A percentile compares a stretch with the other conserved stretches of the same genome.
Evolutionary conservation across 345 rosid genomes (phyloP).

Genomic region (Aethionema arabicum): DNA sequence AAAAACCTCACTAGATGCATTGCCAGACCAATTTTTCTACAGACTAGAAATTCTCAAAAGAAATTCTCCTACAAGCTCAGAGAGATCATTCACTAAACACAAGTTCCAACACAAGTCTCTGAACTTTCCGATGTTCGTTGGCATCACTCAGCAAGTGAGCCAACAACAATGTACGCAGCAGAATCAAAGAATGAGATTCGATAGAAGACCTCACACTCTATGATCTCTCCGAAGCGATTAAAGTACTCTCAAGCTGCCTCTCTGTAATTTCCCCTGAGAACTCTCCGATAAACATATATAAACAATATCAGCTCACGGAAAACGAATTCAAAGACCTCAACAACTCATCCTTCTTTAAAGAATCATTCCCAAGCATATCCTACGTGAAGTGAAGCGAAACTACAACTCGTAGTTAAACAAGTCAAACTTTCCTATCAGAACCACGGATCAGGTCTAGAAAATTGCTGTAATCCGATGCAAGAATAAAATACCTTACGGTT

Average conservation of each 20-base stretch:
- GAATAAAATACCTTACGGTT: background rate
- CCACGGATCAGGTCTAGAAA: background rate
- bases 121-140: background rate
- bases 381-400: background rate
- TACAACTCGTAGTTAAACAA: slow-evolving; percentile 12
- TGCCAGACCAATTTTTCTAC: background rate
- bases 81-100: slow-evolving; percentile 15
- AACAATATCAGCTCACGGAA: background rate
- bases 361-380: background rate
- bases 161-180: background rate
- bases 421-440: background rate
- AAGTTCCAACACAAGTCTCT: slow-evolving; percentile 13
- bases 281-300: slow-evolving; percentile 54
- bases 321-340: background rate
- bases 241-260: slow-evolving; percentile 73
- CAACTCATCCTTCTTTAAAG: background rate
- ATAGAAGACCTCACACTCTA: slow-evolving; percentile 67
- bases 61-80: background rate
- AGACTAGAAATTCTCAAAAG: background rate
- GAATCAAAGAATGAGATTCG: background rate
- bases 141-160: background rate
- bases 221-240: slow-evolving; percentile 74
- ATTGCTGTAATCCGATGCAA: background rate
- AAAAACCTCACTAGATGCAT: background rate
- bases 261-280: slow-evolving; percentile 77